Conservation (phyloP, 768 basidiomycete genomes). For the Mycena olivaceomarginata region DNA sequence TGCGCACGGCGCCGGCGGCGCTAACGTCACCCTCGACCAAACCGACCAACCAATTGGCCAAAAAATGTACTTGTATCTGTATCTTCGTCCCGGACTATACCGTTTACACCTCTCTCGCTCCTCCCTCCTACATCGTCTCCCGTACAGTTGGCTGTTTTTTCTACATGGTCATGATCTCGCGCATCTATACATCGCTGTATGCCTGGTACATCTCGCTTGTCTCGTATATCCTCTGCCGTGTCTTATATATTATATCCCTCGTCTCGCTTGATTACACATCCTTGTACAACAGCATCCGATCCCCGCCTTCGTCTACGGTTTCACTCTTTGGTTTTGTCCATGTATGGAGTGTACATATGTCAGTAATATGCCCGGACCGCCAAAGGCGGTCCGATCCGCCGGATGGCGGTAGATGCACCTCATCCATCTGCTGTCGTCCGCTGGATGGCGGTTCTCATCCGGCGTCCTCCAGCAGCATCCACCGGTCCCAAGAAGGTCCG, state of each 20-base stretch:
- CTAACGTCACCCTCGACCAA: neutral
- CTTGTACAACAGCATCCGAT: constrained; percentile 9
- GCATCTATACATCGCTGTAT: constrained; percentile 10
- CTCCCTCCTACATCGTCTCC: neutral
- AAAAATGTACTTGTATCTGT: constrained; percentile 28
- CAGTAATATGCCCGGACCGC: too few species aligned
- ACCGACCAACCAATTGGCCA: neutral
- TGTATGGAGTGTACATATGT: too few species aligned
- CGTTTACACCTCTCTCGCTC: constrained; percentile 19
- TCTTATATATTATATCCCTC: neutral
- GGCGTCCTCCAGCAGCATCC: too few species aligned
- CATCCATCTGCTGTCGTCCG: too few species aligned
- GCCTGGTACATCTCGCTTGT: constrained; percentile 4
- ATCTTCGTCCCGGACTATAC: constrained; percentile 13
- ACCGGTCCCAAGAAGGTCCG: too few species aligned
- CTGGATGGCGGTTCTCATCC: too few species aligned
- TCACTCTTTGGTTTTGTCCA: too few species aligned
- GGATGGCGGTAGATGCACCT: too few species aligned
- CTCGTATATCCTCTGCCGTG: constrained; percentile 5
- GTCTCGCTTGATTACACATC: neutral
- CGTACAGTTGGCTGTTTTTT: neutral
- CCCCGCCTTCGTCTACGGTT: neutral
- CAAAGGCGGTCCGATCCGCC: too few species aligned
- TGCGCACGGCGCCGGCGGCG: neutral
- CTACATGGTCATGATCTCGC: constrained; percentile 14